Conservation (phyloP, 768 basidiomycete genomes). For the Boletus rubropictus region DNA sequence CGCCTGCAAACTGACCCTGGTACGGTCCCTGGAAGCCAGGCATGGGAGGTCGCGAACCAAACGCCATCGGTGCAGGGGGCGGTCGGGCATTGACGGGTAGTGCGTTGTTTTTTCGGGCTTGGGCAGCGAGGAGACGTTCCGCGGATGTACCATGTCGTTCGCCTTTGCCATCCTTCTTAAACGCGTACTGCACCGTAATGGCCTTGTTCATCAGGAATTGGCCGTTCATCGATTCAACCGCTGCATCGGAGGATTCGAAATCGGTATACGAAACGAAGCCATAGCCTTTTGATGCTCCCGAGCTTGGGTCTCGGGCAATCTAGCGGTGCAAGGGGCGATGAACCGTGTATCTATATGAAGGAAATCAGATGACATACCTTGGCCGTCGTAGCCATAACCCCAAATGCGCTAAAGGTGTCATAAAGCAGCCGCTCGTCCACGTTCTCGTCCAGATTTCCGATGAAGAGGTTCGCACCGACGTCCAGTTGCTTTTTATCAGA, state of each 20-base stretch:
- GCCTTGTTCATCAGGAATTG: constrained; percentile 99
- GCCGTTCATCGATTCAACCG: constrained; percentile 93
- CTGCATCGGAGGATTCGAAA: constrained; percentile 95
- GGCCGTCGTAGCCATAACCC: constrained; percentile 85
- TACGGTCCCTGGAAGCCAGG: constrained; percentile 72
- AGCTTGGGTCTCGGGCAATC: constrained; percentile 86
- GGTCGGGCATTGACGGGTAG: constrained; percentile 73
- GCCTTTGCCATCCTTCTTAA: constrained; percentile 99
- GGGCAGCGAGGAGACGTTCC: constrained; percentile 92
- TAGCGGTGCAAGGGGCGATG: constrained; percentile 27
- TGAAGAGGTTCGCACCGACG: constrained; percentile 95
- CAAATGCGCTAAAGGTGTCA: constrained; percentile 95
- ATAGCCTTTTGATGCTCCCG: constrained; percentile 90
- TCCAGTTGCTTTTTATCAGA: constrained; percentile 98
- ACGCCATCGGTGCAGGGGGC: constrained; percentile 67
- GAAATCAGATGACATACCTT: constrained; percentile 44
- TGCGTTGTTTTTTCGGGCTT: constrained; percentile 93
- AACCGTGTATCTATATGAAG: neutral
- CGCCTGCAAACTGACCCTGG: constrained; percentile 92
- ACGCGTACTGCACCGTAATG: constrained; percentile 94
- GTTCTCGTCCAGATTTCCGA: constrained; percentile 91
- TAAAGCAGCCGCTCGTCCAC: constrained; percentile 91
- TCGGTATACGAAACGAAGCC: constrained; percentile 97
- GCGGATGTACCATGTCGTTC: constrained; percentile 95
- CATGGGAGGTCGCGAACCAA: constrained; percentile 60